phyloP scores from a whole-genome alignment of 2,329 filamentous ascomycete genomes.

The Alternaria infectoria region DNA sequence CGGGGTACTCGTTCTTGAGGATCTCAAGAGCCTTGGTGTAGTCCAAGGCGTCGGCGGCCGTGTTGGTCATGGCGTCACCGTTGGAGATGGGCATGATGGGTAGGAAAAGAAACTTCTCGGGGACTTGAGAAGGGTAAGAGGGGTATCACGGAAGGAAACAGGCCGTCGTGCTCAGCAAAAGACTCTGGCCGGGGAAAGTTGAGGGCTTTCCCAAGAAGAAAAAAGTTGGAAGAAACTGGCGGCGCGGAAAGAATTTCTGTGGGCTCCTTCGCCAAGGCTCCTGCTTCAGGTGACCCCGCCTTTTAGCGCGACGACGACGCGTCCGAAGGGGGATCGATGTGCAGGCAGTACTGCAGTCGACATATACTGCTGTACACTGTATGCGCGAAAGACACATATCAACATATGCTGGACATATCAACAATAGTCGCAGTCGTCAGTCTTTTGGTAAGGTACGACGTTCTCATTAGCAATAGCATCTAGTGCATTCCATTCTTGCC shows the following conservation, averaged over 20 bases:
- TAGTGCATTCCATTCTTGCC: neutral
- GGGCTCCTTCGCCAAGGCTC: conserved; percentile 15
- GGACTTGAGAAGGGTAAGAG: conserved; percentile 31
- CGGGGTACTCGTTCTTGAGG: conserved; percentile 76
- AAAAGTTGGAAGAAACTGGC: conserved; percentile 26
- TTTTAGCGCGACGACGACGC: conserved; percentile 21
- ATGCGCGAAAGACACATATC: neutral
- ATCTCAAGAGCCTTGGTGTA: conserved; percentile 77
- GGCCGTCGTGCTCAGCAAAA: conserved; percentile 40
- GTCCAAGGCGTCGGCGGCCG: conserved; percentile 68
- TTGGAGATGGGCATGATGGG: conserved; percentile 75
- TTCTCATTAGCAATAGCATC: neutral
- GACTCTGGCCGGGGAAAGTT: conserved; percentile 64
- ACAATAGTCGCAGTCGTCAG: neutral
- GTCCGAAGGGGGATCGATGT: conserved; percentile 2
- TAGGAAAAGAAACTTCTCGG: conserved; percentile 37
- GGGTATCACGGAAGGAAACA: conserved; percentile 34
- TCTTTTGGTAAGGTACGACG: neutral
- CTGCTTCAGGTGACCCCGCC: conserved; percentile 22
- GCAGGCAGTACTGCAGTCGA: neutral
- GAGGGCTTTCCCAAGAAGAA: conserved; percentile 56
- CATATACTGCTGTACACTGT: too few relatives aligned
- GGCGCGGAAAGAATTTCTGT: conserved; percentile 34
- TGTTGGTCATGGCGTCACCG: conserved; percentile 63
- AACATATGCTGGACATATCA: neutral